These are phyloP conservation scores for Naganishia liquefaciens DNA, from an alignment of 1,284 basidiomycete species.

Conservation along the genomic window DNA sequence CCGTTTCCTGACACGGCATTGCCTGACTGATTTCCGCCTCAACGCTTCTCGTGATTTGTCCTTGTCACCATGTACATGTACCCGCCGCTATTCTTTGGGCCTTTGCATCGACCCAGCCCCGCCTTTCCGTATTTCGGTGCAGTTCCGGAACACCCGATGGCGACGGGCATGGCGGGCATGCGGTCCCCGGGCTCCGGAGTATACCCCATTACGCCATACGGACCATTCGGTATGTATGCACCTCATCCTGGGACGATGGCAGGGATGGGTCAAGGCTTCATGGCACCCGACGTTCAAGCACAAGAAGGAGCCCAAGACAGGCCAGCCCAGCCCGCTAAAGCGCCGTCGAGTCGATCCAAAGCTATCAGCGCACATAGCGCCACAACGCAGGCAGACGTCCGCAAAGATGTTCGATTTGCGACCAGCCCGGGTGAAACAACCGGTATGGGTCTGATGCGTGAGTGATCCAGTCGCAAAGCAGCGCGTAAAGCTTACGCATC, in stretches of 20 bases:
- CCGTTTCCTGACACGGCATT: not conserved
- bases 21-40: not conserved
- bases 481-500: not conserved
- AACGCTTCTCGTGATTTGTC: not conserved
- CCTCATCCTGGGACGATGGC: not conserved
- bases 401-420: conserved; percentile 15
- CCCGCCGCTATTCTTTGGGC: conserved; percentile 12
- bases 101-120: conserved; percentile 12
- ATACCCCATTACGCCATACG: not conserved
- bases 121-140: conserved; percentile 12
- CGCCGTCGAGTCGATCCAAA: not conserved
- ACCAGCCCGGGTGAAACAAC: not conserved
- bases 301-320: not conserved
- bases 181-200: conserved; percentile 2
- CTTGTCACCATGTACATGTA: conserved; percentile 17
- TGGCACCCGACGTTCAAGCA: not conserved
- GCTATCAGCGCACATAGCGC: not conserved
- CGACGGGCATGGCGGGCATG: conserved; percentile 1
- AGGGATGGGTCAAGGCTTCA: not conserved
- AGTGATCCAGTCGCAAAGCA: not conserved
- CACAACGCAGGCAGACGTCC: not conserved
- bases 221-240: conserved; percentile 8
- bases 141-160: not conserved
- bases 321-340: not conserved
- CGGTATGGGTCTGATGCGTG: conserved; percentile 4